Evolutionary conservation across 2,329 filamentous ascomycete genomes (phyloP).

Genomic region (Chalaropsis thielavioides): DNA sequence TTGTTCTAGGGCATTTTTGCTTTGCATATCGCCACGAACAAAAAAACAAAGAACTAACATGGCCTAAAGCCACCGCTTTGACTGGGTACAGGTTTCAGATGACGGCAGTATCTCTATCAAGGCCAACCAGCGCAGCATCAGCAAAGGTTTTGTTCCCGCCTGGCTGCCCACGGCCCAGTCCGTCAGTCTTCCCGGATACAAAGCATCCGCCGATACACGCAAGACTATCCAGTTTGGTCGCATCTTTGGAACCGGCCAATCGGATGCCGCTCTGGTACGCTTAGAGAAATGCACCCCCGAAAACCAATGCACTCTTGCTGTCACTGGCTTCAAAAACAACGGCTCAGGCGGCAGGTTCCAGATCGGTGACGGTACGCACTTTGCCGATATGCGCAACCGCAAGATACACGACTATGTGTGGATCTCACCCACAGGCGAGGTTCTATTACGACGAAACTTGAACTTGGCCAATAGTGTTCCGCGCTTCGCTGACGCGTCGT

Average conservation of each 20-base stretch:
- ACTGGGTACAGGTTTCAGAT: constrained; percentile 22
- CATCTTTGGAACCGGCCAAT: constrained; percentile 17
- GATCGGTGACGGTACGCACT: constrained; percentile 19
- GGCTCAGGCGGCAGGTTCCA: constrained; percentile 19
- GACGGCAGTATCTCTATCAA: constrained; percentile 22
- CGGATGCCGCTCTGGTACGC: constrained; percentile 1
- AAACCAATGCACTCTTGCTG: constrained; percentile 10
- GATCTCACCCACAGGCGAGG: constrained; percentile 16
- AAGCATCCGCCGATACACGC: neutral
- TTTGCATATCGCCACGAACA: neutral
- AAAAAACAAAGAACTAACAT: constrained; percentile 18
- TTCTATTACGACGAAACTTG: constrained; percentile 14
- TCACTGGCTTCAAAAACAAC: constrained; percentile 18
- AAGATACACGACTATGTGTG: constrained; percentile 20
- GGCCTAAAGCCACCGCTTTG: neutral
- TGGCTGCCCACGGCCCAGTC: constrained; percentile 9
- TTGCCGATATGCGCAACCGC: constrained; percentile 16
- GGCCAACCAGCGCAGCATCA: constrained; percentile 20
- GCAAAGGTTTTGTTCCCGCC: constrained; percentile 14
- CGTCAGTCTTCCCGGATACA: neutral
- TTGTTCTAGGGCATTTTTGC: neutral
- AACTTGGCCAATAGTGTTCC: constrained; percentile 1
- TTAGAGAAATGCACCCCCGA: neutral
- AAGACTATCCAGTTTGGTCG: constrained; percentile 18
- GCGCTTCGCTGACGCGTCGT: neutral